Conservation (phyloP, 75 land plant species). For the Pinus taeda region DNA sequence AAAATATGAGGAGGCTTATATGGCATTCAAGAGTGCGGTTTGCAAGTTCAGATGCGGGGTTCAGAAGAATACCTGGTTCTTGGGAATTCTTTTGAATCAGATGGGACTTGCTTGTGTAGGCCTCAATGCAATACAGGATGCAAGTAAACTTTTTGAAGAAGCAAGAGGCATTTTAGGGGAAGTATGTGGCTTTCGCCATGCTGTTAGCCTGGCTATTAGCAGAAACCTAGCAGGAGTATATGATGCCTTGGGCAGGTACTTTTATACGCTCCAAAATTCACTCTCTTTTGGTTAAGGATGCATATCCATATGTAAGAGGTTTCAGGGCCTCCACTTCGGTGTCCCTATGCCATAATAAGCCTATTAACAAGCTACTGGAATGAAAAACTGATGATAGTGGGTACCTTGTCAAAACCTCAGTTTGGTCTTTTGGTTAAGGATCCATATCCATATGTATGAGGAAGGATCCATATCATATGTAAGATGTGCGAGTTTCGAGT, state of each 20-base stretch:
- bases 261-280: no score
- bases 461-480: no score
- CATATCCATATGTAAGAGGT: no score
- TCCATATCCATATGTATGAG: no score
- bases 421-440: no score
- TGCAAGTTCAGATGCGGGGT: conserved; percentile 21
- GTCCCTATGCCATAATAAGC: no score
- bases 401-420: no score
- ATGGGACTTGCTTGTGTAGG: conserved; percentile 36
- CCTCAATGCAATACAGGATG: conserved; percentile 29
- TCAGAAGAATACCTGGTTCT: conserved; percentile 16
- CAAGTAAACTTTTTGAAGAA: conserved; percentile 26
- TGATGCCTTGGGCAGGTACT: conserved; percentile 40
- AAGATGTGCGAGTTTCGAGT: no score
- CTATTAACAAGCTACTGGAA: no score
- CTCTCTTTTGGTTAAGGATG: no score
- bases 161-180: conserved; percentile 31
- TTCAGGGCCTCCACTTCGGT: no score
- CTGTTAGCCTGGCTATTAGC: conserved; percentile 36
- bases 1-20: conserved; percentile 23
- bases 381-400: no score
- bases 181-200: conserved; percentile 28
- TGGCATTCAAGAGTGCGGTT: conserved; percentile 24
- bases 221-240: conserved; percentile 35
- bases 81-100: conserved; percentile 36